Evolutionary conservation across 169 alveolate genomes (phyloP).

Genomic region (Cryptosporidium tyzzeri): DNA sequence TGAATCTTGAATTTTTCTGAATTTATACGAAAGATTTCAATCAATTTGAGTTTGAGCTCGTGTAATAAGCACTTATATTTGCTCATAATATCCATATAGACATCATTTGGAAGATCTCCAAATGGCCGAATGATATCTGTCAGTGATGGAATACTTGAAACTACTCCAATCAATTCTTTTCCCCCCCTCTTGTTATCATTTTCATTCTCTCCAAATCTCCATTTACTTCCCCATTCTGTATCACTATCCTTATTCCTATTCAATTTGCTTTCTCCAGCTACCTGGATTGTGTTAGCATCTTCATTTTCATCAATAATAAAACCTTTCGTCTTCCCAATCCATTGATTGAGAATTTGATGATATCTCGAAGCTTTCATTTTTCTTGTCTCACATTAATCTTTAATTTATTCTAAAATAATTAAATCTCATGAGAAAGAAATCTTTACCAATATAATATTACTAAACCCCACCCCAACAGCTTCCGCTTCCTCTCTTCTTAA

Average conservation of each 20-base stretch:
- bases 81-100: slow-evolving; percentile 39
- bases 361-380: slow-evolving; percentile 13
- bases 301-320: background rate
- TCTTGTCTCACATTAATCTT: background rate
- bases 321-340: slow-evolving; percentile 22
- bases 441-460: background rate
- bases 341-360: slow-evolving; percentile 16
- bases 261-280: slow-evolving; percentile 8
- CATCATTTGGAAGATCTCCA: slow-evolving; percentile 29
- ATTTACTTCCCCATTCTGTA: background rate
- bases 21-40: slow-evolving; percentile 23
- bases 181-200: background rate
- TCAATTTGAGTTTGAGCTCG: slow-evolving; percentile 18
- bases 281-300: background rate
- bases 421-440: background rate
- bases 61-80: slow-evolving; percentile 8
- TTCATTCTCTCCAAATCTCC: background rate
- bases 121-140: slow-evolving; percentile 24
- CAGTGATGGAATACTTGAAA: slow-evolving; percentile 38
- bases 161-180: slow-evolving; percentile 30
- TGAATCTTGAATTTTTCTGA: slow-evolving; percentile 28
- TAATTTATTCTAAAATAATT: too few relatives aligned
- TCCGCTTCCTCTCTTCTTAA: background rate
- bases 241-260: background rate
- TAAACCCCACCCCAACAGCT: background rate